A percentile compares a stretch with the other conserved stretches of the same genome.
Conservation (phyloP, 345 rosid species). For the Aurinia saxatilis region DNA sequence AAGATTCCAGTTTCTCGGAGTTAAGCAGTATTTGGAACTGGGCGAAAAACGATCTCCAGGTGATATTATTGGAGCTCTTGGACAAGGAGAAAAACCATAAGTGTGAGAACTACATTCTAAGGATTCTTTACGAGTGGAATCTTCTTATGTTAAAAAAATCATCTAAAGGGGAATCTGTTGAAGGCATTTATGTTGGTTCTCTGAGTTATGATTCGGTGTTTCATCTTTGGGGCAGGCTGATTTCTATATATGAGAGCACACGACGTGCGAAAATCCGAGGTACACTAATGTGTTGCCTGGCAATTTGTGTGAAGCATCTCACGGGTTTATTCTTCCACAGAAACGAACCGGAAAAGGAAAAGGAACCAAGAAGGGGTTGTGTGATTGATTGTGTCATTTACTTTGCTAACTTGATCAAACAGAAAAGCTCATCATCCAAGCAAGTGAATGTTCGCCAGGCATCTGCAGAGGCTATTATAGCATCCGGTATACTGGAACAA, state of each 20-base stretch:
- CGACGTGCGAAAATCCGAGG: constrained; percentile 60
- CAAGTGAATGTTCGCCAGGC: constrained; percentile 75
- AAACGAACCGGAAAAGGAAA: constrained; percentile 25
- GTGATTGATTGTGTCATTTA: constrained; percentile 44
- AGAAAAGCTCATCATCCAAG: constrained; percentile 71
- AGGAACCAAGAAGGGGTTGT: constrained; percentile 20
- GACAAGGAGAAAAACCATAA: constrained; percentile 57
- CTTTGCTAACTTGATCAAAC: constrained; percentile 52
- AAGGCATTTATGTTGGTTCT: constrained; percentile 42
- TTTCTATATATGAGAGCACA: constrained; percentile 43
- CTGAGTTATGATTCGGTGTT: constrained; percentile 47
- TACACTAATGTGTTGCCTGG: constrained; percentile 75
- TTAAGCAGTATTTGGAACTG: constrained; percentile 46
- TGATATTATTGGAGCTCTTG: constrained; percentile 47
- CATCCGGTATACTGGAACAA: constrained; percentile 82
- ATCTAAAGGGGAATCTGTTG: constrained; percentile 14
- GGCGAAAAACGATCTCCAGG: constrained; percentile 58
- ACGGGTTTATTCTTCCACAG: constrained; percentile 33
- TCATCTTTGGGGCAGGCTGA: constrained; percentile 62
- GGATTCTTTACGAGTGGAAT: constrained; percentile 82
- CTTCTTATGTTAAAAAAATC: constrained; percentile 45
- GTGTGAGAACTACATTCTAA: constrained; percentile 64
- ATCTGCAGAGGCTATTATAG: constrained; percentile 73
- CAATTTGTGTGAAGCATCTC: constrained; percentile 59
- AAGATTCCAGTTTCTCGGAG: constrained; percentile 38